These are phyloP conservation scores for Fusarium sp. DNA, from an alignment of 2,329 filamentous ascomycete genomes.

Conservation along the genomic window DNA sequence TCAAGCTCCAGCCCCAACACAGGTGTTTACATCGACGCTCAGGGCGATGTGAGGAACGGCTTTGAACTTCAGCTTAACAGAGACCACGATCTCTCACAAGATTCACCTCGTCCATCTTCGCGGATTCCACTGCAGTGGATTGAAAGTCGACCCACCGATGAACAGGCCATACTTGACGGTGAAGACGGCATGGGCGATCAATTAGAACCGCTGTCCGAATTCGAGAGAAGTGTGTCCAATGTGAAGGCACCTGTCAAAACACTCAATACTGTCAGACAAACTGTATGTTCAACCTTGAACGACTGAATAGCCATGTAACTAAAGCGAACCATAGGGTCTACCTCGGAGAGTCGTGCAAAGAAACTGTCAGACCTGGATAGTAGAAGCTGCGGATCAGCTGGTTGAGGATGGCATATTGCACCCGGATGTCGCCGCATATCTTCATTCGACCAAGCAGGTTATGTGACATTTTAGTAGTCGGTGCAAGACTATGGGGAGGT, in stretches of 20 bases:
- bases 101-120: fast-evolving
- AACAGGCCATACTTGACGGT: background rate
- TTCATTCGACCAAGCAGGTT: background rate
- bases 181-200: fast-evolving
- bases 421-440: background rate
- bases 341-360: background rate
- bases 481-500: no score
- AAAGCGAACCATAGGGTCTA: fast-evolving
- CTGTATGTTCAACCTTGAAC: background rate
- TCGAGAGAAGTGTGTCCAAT: background rate
- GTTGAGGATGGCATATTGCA: background rate
- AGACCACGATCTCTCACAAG: background rate
- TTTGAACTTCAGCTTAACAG: slow-evolving; percentile 4
- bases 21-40: background rate
- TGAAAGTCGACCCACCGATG: fast-evolving
- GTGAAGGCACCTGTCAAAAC: background rate
- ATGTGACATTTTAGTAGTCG: background rate
- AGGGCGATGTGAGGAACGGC: background rate
- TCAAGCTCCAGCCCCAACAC: fast-evolving
- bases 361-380: slow-evolving; percentile 29
- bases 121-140: background rate
- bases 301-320: background rate
- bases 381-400: slow-evolving; percentile 8
- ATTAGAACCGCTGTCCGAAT: fast-evolving
- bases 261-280: fast-evolving